These are phyloP conservation scores for Pythium coloratum DNA, from an alignment of 352 stramenopile species.

Conservation along the genomic window DNA sequence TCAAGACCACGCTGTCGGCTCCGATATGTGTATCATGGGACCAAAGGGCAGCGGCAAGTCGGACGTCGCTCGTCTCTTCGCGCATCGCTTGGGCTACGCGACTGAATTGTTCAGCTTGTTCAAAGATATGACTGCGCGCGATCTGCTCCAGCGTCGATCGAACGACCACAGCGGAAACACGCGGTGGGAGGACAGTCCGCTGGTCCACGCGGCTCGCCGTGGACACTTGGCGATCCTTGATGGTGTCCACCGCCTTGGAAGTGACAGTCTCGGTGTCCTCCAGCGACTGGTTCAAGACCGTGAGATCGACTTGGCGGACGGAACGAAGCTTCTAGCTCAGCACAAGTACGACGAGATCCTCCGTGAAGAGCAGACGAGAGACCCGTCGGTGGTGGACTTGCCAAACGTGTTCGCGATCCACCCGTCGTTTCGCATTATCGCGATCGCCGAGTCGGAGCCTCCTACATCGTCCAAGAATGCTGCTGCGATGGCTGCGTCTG, in stretches of 20 bases:
- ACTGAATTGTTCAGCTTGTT: conserved; percentile 92
- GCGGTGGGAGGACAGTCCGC: conserved; percentile 90
- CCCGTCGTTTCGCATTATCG: conserved; percentile 88
- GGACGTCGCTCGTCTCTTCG: conserved; percentile 62
- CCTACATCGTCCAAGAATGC: conserved; percentile 34
- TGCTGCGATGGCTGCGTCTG: conserved; percentile 23
- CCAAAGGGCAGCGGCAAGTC: conserved; percentile 87
- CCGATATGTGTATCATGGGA: conserved; percentile 80
- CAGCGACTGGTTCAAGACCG: conserved; percentile 87
- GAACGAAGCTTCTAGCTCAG: conserved; percentile 72
- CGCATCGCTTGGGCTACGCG: conserved; percentile 73
- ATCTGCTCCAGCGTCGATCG: conserved; percentile 89
- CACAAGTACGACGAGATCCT: conserved; percentile 61
- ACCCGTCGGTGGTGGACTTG: conserved; percentile 19
- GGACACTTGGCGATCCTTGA: conserved; percentile 91
- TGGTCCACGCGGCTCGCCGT: conserved; percentile 86
- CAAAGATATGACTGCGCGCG: conserved; percentile 92
- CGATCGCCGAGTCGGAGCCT: conserved; percentile 69
- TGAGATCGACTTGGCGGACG: conserved; percentile 89
- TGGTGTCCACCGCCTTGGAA: conserved; percentile 91
- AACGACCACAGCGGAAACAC: conserved; percentile 90
- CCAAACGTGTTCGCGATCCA: conserved; percentile 69
- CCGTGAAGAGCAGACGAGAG: conserved; percentile 18
- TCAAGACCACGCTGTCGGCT: conserved; percentile 72
- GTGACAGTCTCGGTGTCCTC: conserved; percentile 89